Conservation (phyloP, 495 filamentous ascomycete genomes). For the Diplogelasinospora grovesii region DNA sequence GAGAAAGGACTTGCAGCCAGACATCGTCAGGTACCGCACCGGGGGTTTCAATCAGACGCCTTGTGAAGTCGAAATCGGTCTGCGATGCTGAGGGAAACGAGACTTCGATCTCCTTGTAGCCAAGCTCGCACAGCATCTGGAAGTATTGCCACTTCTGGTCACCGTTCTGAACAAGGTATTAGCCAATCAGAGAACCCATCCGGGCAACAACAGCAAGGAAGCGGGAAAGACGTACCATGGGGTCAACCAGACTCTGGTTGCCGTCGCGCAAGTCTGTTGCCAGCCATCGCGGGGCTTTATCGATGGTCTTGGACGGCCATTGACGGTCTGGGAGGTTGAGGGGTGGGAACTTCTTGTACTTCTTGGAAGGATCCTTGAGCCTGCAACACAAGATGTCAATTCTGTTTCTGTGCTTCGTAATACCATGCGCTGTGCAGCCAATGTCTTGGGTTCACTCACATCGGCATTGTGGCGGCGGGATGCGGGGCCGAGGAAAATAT, state of each 20-base stretch:
- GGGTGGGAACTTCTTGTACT: slow-evolving; percentile 74
- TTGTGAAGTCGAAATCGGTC: slow-evolving; percentile 93
- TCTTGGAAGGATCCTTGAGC: slow-evolving; percentile 90
- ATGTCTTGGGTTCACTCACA: slow-evolving; percentile 21
- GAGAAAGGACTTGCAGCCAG: slow-evolving; percentile 89
- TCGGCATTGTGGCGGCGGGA: slow-evolving; percentile 26
- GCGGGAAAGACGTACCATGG: slow-evolving; percentile 58
- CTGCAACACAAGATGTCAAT: slow-evolving; percentile 38
- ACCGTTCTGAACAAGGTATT: slow-evolving; percentile 55
- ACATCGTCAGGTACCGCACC: slow-evolving; percentile 87
- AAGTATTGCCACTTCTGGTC: slow-evolving; percentile 95
- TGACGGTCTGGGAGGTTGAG: slow-evolving; percentile 76
- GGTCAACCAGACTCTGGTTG: slow-evolving; percentile 81
- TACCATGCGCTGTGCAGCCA: slow-evolving; percentile 3
- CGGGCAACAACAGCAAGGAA: not conserved
- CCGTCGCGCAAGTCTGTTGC: slow-evolving; percentile 81
- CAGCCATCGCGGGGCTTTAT: slow-evolving; percentile 78
- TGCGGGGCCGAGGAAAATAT: slow-evolving; percentile 1
- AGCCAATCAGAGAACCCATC: slow-evolving; percentile 14
- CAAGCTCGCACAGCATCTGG: slow-evolving; percentile 85
- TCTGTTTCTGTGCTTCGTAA: slow-evolving; percentile 12
- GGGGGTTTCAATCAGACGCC: slow-evolving; percentile 78
- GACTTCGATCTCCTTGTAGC: slow-evolving; percentile 98
- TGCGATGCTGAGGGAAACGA: slow-evolving; percentile 92
- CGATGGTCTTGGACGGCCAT: slow-evolving; percentile 81